Evolutionary conservation across 2,329 filamentous ascomycete species (phyloP), one percentile per base, ranked within the genome.

Genomic region (Colletotrichum liriopes): DNA sequence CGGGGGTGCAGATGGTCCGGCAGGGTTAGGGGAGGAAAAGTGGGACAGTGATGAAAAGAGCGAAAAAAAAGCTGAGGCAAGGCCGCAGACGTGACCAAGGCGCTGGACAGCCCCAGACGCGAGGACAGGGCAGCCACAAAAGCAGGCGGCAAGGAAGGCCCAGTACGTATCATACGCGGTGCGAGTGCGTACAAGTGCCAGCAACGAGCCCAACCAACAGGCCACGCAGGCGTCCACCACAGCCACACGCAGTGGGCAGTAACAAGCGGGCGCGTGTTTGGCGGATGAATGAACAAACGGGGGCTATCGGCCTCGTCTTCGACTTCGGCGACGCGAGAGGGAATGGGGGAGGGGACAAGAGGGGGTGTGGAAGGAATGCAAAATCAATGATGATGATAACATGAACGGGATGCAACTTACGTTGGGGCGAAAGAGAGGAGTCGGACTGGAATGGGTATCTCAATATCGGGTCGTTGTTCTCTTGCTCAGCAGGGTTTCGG

Each of bases 1-100:
- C 69, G 69, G 69, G 69, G 65, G 37, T 72, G 69, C 65, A 72
- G 69, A 64, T 69, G 69, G 69, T 54, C 69, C 69, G 69, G 65
- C 69, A 72, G 69, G 69, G 69, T 69, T 72, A 72, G 65, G 65
- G 35, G 52, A 54, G n/a, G 65, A 41, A 55, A 67, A 60, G 62
- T 55, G 69, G 67, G 45, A 37, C 55, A 8, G 23, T 26, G 39
- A 47, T 32, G 41, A 39, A 66, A 69, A 61, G 45, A 60, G 59
- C 32, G 56, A 55, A 54, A 68, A 67, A 62, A 52, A 23, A 45
- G 60, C 35, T 72, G 65, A 67, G 60, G 69, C 65, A 54, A 26
- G 35, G 47, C 47, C n/a, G 59, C 49, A 43, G 65, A 58, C 65
- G 65, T 59, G 69, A 69, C 67, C 67, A 66, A 67, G 67, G 63